Percentiles rank a stretch among this genome's conserved stretches.
Evolutionary conservation across 257 asterid genomes (phyloP).

Genomic region (Marsdenia floribunda): DNA sequence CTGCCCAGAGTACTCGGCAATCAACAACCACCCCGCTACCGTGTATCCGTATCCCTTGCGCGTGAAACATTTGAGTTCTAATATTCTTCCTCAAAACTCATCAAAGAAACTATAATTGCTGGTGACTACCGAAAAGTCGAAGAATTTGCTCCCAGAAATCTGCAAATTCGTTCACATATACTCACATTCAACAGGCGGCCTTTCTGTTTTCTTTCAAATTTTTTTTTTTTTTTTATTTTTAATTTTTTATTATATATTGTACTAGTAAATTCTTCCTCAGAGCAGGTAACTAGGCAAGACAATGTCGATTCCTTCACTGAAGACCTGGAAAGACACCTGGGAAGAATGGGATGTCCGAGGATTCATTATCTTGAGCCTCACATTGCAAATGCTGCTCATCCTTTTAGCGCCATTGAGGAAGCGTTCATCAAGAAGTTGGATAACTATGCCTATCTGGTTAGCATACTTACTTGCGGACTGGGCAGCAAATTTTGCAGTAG

Average conservation of each 20-base stretch:
- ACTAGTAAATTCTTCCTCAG: neutral
- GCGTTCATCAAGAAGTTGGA: constrained; percentile 1
- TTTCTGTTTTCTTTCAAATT: too few species aligned
- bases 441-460: constrained; percentile 36
- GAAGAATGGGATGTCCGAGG: constrained; percentile 2
- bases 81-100: too few species aligned
- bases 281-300: neutral
- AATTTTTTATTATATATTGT: too few species aligned
- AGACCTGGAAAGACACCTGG: neutral
- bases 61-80: too few species aligned
- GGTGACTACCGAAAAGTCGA: neutral
- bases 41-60: too few species aligned
- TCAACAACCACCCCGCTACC: too few species aligned
- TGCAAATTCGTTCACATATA: neutral
- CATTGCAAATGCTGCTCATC: neutral
- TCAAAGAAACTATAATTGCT: neutral
- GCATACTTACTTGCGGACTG: constrained; percentile 56
- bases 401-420: neutral
- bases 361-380: neutral
- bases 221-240: too few species aligned
- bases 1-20: too few species aligned
- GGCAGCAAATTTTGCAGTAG: constrained; percentile 42
- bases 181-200: neutral
- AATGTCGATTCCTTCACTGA: neutral
- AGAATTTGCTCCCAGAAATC: neutral